Conservation (phyloP, 164 flowering plant species). For the Taxillus chinensis region DNA sequence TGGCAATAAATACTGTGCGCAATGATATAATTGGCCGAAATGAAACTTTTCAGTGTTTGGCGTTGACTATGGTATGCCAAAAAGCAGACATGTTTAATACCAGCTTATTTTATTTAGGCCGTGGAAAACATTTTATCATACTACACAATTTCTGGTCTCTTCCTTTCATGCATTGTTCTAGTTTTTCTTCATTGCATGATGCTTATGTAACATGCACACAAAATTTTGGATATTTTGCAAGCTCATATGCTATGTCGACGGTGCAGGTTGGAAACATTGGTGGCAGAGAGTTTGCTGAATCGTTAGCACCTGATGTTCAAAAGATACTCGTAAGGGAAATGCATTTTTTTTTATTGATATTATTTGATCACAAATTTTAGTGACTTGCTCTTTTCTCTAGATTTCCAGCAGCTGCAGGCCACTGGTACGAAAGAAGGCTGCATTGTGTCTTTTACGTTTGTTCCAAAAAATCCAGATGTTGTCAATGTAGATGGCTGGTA, state of each 20-base stretch:
- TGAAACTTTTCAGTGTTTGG: slow-evolving; percentile 98
- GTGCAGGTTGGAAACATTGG: slow-evolving; percentile 95
- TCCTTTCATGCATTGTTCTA: neutral
- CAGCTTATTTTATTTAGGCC: no score
- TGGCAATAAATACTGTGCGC: slow-evolving; percentile 93
- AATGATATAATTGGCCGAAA: slow-evolving; percentile 98
- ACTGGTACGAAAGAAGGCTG: slow-evolving; percentile 96
- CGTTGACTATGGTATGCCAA: slow-evolving; percentile 81
- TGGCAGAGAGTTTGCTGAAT: slow-evolving; percentile 98
- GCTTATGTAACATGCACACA: neutral
- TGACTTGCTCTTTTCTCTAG: slow-evolving; percentile 21
- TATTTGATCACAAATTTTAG: neutral
- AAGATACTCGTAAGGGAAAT: slow-evolving; percentile 70
- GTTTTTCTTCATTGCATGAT: neutral
- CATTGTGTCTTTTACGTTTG: slow-evolving; percentile 83
- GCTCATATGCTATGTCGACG: slow-evolving; percentile 5
- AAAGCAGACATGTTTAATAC: no score
- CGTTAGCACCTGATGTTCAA: slow-evolving; percentile 97
- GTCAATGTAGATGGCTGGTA: slow-evolving; percentile 98
- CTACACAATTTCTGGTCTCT: no score
- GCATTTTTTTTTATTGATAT: neutral
- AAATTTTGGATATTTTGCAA: neutral
- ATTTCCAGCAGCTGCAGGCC: slow-evolving; percentile 82
- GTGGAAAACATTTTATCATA: no score
- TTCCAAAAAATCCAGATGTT: slow-evolving; percentile 92